A percentile compares a stretch with the other conserved stretches of the same genome.
Evolutionary conservation across 2,329 filamentous ascomycete genomes (phyloP).

Genomic region (Fusarium penzigii): DNA sequence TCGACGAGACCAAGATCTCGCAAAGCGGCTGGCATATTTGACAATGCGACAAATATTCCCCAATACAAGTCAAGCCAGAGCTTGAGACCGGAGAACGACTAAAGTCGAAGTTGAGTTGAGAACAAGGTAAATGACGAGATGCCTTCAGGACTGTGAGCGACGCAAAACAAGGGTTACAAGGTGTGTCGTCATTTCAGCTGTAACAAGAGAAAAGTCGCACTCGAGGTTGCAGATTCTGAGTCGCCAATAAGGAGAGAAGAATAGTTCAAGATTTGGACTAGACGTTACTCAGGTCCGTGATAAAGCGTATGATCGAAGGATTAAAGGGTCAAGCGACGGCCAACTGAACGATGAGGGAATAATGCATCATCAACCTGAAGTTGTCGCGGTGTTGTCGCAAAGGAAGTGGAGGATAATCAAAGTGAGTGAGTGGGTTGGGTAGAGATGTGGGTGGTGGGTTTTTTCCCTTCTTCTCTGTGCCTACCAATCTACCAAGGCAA

Average conservation of each 20-base stretch:
- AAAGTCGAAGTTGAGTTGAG: background rate
- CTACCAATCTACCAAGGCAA: slow-evolving; percentile 1
- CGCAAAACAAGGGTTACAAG: slow-evolving; percentile 5
- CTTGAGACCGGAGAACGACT: background rate
- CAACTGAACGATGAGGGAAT: background rate
- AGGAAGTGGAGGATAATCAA: background rate
- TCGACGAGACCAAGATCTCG: slow-evolving; percentile 38
- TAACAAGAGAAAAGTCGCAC: slow-evolving; percentile 4
- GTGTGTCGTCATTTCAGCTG: slow-evolving; percentile 23
- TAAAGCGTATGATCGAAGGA: background rate
- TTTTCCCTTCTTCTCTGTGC: background rate
- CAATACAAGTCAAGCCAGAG: background rate
- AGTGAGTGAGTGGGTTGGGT: background rate
- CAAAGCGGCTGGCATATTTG: slow-evolving; percentile 29
- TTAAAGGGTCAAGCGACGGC: background rate
- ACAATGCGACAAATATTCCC: slow-evolving; percentile 5
- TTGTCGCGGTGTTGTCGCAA: background rate
- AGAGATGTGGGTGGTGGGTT: background rate
- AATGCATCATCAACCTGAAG: background rate
- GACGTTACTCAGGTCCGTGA: background rate
- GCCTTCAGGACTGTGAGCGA: slow-evolving; percentile 10
- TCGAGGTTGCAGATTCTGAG: background rate
- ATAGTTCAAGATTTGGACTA: background rate
- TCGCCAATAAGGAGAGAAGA: background rate
- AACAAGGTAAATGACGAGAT: slow-evolving; percentile 3